A percentile compares a stretch with the other conserved stretches of the same genome.
phyloP scores from a whole-genome alignment of 2,329 filamentous ascomycete genomes.

The Fusarium drepaniforme region DNA sequence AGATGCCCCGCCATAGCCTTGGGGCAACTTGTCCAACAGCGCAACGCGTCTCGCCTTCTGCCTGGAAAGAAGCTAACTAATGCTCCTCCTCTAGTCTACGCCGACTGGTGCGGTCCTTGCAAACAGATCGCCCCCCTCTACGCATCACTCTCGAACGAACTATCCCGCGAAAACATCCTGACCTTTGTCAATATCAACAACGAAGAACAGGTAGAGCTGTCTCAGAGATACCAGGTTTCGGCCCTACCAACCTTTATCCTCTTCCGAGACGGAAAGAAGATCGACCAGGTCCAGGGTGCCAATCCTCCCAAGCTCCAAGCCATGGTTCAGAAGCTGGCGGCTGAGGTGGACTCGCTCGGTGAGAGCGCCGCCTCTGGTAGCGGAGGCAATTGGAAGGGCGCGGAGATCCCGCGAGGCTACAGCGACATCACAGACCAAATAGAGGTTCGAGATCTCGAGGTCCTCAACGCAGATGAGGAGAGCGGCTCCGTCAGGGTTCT shows the following conservation, averaged over 20 bases:
- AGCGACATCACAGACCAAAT: slow-evolving; percentile 85
- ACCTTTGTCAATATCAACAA: slow-evolving; percentile 91
- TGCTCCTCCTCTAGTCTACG: slow-evolving; percentile 74
- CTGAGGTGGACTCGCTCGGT: slow-evolving; percentile 72
- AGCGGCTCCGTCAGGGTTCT: slow-evolving; percentile 79
- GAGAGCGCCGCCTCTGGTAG: slow-evolving; percentile 55
- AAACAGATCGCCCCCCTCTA: slow-evolving; percentile 86
- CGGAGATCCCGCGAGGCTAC: slow-evolving; percentile 83
- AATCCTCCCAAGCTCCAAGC: slow-evolving; percentile 77
- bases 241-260: slow-evolving; percentile 93
- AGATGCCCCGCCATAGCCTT: slow-evolving; percentile 37
- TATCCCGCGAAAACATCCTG: slow-evolving; percentile 79
- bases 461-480: slow-evolving; percentile 87
- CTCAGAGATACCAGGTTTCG: slow-evolving; percentile 78
- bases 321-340: slow-evolving; percentile 77
- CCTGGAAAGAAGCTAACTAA: slow-evolving; percentile 27
- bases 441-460: slow-evolving; percentile 83
- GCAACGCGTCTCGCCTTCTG: slow-evolving; percentile 25
- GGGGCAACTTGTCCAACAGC: slow-evolving; percentile 21
- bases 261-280: slow-evolving; percentile 78
- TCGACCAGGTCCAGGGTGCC: slow-evolving; percentile 79
- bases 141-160: slow-evolving; percentile 77
- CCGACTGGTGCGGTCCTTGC: slow-evolving; percentile 88
- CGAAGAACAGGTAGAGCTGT: slow-evolving; percentile 80
- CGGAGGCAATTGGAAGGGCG: slow-evolving; percentile 76